phyloP scores from a whole-genome alignment of 805 yeast species.

The Cyberlindnera subsufficiens region DNA sequence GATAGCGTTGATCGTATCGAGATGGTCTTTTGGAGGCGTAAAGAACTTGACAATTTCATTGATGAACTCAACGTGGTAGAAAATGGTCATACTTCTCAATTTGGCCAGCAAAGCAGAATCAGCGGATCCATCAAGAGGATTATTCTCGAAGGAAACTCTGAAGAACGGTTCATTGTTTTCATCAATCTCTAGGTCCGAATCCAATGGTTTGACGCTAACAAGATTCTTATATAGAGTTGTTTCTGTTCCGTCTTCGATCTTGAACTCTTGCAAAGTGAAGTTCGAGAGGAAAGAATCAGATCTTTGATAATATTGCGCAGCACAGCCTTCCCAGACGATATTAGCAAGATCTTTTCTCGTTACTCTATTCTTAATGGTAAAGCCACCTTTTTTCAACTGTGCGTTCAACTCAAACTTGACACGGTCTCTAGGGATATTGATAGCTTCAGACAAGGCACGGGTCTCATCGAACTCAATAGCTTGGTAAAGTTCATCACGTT shows the following conservation, averaged over 20 bases:
- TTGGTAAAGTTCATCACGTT: conserved; percentile 81
- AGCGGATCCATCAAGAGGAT: conserved; percentile 80
- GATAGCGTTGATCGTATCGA: conserved; percentile 84
- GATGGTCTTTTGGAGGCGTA: conserved; percentile 78
- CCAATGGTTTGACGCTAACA: conserved; percentile 71
- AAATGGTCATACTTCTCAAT: conserved; percentile 81
- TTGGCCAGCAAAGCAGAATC: conserved; percentile 73
- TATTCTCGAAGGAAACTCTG: conserved; percentile 72
- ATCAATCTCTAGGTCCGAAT: conserved; percentile 31
- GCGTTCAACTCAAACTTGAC: conserved; percentile 64
- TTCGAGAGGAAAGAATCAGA: conserved; percentile 71
- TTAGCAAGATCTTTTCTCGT: conserved; percentile 54
- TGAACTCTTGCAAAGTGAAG: conserved; percentile 73
- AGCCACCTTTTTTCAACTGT: conserved; percentile 69
- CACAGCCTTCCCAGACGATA: conserved; percentile 76
- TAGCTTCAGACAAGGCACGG: conserved; percentile 40
- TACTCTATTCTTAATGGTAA: conserved; percentile 43
- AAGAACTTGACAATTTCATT: conserved; percentile 74
- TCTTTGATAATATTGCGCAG: conserved; percentile 65
- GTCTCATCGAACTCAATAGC: conserved; percentile 88
- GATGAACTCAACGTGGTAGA: conserved; percentile 79
- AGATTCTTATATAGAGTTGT: conserved; percentile 79
- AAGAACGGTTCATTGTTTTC: conserved; percentile 59
- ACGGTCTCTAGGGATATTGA: conserved; percentile 69
- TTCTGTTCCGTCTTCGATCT: conserved; percentile 82